These are phyloP conservation scores for Solanum peruvianum DNA, from an alignment of 257 asterid genomes.

Conservation along the genomic window DNA sequence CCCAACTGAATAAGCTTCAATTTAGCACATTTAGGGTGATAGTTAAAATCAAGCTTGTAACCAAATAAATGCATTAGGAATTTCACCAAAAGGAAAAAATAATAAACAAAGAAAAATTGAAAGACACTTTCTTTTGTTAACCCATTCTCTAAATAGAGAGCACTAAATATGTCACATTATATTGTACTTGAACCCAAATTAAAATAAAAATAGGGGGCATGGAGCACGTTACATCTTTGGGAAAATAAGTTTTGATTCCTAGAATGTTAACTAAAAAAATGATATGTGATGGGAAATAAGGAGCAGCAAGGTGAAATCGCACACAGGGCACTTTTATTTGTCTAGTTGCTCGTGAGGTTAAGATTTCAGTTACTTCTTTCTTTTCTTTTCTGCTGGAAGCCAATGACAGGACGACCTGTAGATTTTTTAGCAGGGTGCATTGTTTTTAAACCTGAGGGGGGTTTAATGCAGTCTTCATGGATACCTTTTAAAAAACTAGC, in stretches of 20 bases:
- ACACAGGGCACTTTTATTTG: not conserved
- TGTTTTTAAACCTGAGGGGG: not conserved
- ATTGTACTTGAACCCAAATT: not conserved
- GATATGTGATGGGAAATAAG: not conserved
- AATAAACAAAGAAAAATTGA: not conserved
- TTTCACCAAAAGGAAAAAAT: not conserved
- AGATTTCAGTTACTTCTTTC: not conserved
- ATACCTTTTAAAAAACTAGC: not conserved
- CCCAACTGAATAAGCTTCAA: too few species aligned
- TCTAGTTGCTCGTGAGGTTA: not conserved
- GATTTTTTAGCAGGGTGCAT: not conserved
- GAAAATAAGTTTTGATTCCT: not conserved
- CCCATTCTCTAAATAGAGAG: not conserved
- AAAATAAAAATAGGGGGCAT: not conserved
- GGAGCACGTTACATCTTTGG: not conserved
- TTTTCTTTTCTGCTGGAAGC: not conserved
- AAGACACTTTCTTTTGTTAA: not conserved
- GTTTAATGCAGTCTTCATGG: not conserved
- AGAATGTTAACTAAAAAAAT: not conserved
- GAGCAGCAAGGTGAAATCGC: not conserved
- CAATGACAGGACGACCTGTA: not conserved
- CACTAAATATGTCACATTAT: not conserved
- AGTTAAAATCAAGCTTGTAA: not conserved
- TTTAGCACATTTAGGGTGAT: too few species aligned
- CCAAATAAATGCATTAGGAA: not conserved